Evolutionary conservation across 306 rosid species (phyloP), one percentile per base, ranked within the genome.

Genomic region (Delonix regia): DNA sequence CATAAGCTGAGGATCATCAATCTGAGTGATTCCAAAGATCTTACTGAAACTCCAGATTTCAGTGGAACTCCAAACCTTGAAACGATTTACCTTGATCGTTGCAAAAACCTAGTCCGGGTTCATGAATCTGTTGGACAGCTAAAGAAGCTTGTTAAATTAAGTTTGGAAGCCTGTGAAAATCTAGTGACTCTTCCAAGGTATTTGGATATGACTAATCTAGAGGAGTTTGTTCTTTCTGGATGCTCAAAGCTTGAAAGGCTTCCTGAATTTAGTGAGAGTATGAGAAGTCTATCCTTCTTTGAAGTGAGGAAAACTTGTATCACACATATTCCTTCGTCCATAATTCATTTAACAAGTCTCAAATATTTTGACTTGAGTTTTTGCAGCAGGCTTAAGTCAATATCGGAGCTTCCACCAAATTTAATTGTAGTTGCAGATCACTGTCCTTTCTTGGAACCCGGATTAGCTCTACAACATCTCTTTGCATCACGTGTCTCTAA

Each of bases 161-260:
- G 49, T 60, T 42, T 61, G 28, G 11, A 9, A 8, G 4, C 13
- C 34, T 71, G 63, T 15, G 3, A 0, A 13, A 71, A 19, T 21
- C 76, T 71, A 0, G 14, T 19, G 33, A 33, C 28, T 16, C 76
- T 71, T 52, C 76, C 64, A 52, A 71, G 76, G 33, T 30, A 51
- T 51, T 51, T 71, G 19, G 44, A 36, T 34, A 51, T 55, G 44
- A 33, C 18, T 71, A 33, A 28, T 30, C 30, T 51, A 0, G 62
- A 71, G 30, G 44, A 34, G 9, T 71, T 71, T 55, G 4, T 9
- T 55, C 61, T 55, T 55, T 13, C 15, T 19, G 49, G 48, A 12
- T 71, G 63, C 30, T 10, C 22, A 33, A 51, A 33, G 12, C 63
- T 71, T 51, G 4, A 33, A 36, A 30, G 19, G 21, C 63, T 71